Base-by-base conservation (phyloP, 352 stramenopile species). In the Pythium periplocum region DNA sequence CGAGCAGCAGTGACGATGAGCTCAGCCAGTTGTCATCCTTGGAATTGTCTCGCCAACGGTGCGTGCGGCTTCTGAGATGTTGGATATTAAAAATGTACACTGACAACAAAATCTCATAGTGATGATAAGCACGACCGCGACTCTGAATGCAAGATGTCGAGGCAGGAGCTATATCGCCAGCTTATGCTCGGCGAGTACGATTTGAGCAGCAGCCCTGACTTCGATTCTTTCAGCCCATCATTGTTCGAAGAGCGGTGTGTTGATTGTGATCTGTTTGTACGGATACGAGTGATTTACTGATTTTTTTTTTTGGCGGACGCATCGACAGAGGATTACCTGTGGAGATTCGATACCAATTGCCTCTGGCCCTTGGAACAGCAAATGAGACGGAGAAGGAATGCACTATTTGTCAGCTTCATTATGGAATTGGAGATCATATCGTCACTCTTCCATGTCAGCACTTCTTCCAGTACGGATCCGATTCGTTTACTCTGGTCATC, bases 321-420 rank as follows among this genome's bases (percentile, higher is more conserved):
- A 26, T 26, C 17, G 17, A 26, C 48, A 91, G 77, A 66, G 83
- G 83, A 12, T 51, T 93, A 32, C 70, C 83, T 0, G 77, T 87
- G 7, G 81, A 93, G 45, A 77, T 92, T 62, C 81, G 83, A 17
- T 90, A 90, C 52, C 80, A 89, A 35, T 67, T 93, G 6, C 83
- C 83, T n/a, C 60, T 93, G 39, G 79, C 77, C 12, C 58, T 86
- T 31, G 81, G 83, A 0, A 93, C 83, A 51, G 78, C 69, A 34
- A 90, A 90, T 40, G 83, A 93, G 59, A 92, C 69, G 32, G 79
- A 82, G 55, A 93, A 89, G 46, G 78, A 93, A 44, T 93, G 83
- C 66, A 81, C 83, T 36, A 94, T 94, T 65, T 94, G 83, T 49
- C 83, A 94, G 60, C 67, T 87, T 54, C 63, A 68, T 26, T 94